These are phyloP conservation scores for Pterocarpus macrocarpus DNA, from an alignment of 306 rosid genomes.

Conservation along the genomic window DNA sequence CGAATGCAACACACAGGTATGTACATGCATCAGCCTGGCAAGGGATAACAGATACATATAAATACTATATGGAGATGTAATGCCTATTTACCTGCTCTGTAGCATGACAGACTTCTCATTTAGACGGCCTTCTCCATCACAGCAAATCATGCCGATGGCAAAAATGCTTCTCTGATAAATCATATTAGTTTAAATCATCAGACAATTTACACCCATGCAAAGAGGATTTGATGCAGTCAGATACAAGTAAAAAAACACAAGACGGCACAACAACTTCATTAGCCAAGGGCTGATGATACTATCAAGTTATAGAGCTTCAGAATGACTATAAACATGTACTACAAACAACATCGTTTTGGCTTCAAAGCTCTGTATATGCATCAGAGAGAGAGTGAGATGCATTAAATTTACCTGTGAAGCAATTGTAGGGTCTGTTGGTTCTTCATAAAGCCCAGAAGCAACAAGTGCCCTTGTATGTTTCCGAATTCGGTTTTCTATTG, in stretches of 20 bases:
- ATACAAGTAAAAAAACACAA: constrained; percentile 41
- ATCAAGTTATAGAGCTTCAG: constrained; percentile 9
- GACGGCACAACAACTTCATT: constrained; percentile 18
- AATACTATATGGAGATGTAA: constrained; percentile 5
- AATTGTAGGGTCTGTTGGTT: constrained; percentile 86
- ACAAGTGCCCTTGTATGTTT: constrained; percentile 70
- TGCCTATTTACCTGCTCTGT: constrained; percentile 79
- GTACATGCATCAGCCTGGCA: neutral
- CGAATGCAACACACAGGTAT: constrained; percentile 6
- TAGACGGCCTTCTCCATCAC: constrained; percentile 92
- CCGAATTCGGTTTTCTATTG: constrained; percentile 76
- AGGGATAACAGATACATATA: constrained; percentile 5
- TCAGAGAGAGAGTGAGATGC: constrained; percentile 26
- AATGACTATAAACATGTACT: neutral
- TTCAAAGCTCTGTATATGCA: constrained; percentile 10
- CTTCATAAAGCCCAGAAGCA: constrained; percentile 77
- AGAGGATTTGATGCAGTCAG: constrained; percentile 16
- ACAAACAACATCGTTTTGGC: constrained; percentile 21
- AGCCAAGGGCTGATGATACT: constrained; percentile 8
- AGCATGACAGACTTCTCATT: constrained; percentile 89
- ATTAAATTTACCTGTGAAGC: constrained; percentile 79
- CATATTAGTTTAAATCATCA: constrained; percentile 40
- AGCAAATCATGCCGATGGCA: constrained; percentile 86
- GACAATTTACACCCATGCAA: constrained; percentile 16
- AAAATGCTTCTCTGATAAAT: constrained; percentile 83